Evolutionary conservation across 192 early-diverging fungal species (phyloP).

Genomic region (Rhizoclosmatium sp.): DNA sequence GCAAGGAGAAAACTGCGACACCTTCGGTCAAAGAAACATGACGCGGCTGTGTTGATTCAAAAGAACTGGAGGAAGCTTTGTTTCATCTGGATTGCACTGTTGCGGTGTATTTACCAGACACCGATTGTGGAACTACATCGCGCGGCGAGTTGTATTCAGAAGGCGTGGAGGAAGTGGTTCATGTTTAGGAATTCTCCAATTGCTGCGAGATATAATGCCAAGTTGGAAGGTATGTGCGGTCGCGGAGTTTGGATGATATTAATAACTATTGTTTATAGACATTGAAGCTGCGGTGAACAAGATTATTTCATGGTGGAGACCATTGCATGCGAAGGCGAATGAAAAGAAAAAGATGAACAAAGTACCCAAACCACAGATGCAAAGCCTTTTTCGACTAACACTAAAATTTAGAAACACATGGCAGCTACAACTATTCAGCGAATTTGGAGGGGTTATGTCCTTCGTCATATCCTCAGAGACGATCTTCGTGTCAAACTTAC

Average conservation of each 20-base stretch:
- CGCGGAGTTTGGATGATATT: neutral
- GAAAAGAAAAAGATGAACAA: constrained; percentile 48
- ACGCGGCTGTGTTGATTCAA: constrained; percentile 61
- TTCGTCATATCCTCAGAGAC: constrained; percentile 56
- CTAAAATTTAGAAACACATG: constrained; percentile 45
- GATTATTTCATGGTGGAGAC: constrained; percentile 65
- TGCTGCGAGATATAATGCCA: constrained; percentile 58
- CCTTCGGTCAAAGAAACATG: constrained; percentile 57
- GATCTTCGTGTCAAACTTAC: constrained; percentile 53
- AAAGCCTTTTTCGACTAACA: neutral
- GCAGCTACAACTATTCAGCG: constrained; percentile 60
- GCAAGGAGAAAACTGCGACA: constrained; percentile 56
- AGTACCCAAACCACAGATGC: constrained; percentile 31
- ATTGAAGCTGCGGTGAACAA: constrained; percentile 51
- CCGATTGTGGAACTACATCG: constrained; percentile 61
- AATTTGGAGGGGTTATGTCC: constrained; percentile 58
- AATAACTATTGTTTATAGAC: constrained; percentile 12
- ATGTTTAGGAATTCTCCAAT: constrained; percentile 65
- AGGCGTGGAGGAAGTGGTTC: constrained; percentile 63
- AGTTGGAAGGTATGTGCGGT: constrained; percentile 52
- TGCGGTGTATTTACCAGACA: constrained; percentile 66
- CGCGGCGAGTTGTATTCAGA: constrained; percentile 57
- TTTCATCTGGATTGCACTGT: constrained; percentile 62
- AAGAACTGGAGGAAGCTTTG: constrained; percentile 57
- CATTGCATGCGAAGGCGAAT: constrained; percentile 49